Base-by-base conservation (phyloP, 2,329 filamentous ascomycete genomes). In the Cryphonectria japonica region DNA sequence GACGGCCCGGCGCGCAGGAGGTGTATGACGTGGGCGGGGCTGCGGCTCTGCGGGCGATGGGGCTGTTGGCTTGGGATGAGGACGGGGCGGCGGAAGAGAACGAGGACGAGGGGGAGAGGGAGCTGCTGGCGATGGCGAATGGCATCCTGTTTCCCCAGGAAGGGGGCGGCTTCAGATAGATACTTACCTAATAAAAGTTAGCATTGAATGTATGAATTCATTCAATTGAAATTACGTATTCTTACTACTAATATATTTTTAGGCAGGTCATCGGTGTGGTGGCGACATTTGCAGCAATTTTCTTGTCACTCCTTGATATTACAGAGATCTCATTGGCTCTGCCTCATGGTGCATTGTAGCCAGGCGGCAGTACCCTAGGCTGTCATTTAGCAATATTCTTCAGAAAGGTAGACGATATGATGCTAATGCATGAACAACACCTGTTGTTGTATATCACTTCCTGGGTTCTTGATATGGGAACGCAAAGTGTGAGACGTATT, bases 61-160 rank as follows among this genome's bases (percentile, higher is more conserved):
- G 82, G 0, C 54, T 84, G 66, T 69, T 82, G 67, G 81, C 82
- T 0, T 84, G 80, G 78, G 81, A 83, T 43, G 81, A 82, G 69
- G 77, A 79, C 32, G 79, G 80, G 39, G 80, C 78, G 14, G 66
- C 69, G 14, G 74, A 34, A 1, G 34, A 34, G 34, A 2, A 75
- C 14, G 78, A 34, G 34, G 6, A 75, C 14, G 78, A 81, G n/a
- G 70, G 68, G 19, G 81, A 83, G 75, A 76, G 77, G 72, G 75
- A 75, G 50, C 76, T 83, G 19, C 68, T 83, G 63, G 75, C 77
- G 8, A 78, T 81, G 77, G 81, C 80, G 3, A 83, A 83, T 69
- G 77, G 75, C 62, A 80, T 83, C n/a, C 71, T 83, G 69, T 83
- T 83, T 75, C 82, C 82, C 82, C 0, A 80, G 82, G 72, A 76